Evolutionary conservation across 139 green algal species (phyloP).

Genomic region (Coccomyxa sp.): DNA sequence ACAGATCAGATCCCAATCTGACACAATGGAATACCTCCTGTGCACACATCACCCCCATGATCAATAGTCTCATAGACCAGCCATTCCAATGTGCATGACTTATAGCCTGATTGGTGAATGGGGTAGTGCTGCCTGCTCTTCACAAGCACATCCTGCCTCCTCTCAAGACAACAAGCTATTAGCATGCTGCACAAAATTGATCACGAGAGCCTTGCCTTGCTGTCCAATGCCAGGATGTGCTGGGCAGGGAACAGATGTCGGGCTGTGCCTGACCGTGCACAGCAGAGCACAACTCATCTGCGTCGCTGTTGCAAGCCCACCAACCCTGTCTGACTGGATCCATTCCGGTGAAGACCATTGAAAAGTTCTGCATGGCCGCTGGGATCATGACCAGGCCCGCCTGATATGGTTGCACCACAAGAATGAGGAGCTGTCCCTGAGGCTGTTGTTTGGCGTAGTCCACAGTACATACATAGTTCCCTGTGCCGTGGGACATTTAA

Average conservation of each 20-base stretch:
- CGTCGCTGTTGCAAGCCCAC: constrained; percentile 14
- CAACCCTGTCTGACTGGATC: constrained; percentile 12
- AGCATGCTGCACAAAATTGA: background rate
- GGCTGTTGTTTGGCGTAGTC: background rate
- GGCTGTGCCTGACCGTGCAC: background rate
- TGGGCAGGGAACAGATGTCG: constrained; percentile 22
- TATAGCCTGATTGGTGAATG: background rate
- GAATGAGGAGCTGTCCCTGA: background rate
- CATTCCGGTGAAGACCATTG: constrained; percentile 13
- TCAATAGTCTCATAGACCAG: background rate
- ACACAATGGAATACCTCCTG: constrained; percentile 24
- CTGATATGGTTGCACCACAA: constrained; percentile 8
- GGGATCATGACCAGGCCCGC: constrained; percentile 8
- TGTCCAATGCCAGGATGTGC: constrained; percentile 28
- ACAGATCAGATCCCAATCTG: constrained; percentile 61
- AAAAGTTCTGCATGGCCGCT: constrained; percentile 27
- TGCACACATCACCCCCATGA: background rate
- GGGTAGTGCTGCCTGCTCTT: background rate
- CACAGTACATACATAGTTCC: background rate
- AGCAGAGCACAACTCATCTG: constrained; percentile 9
- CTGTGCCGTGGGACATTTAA: background rate
- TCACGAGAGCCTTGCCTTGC: constrained; percentile 7
- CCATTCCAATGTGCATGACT: background rate
- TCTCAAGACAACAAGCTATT: background rate
- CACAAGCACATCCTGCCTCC: background rate